Base-by-base conservation (phyloP, 2,329 filamentous ascomycete species). In the Bipolaris oryzae region DNA sequence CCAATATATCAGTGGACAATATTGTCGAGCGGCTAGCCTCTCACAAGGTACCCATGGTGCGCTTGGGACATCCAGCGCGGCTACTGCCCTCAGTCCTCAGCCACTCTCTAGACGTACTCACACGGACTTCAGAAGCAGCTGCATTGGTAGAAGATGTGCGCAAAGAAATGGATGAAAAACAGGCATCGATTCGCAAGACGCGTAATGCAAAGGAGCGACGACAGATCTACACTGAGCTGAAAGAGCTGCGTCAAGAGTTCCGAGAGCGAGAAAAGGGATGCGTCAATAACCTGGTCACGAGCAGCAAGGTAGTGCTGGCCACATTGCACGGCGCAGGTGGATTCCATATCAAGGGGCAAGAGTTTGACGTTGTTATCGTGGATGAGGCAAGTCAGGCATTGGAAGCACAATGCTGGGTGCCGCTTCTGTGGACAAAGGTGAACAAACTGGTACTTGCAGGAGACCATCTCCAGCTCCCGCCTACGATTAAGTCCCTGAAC, bases 1-100 rank as follows among this genome's bases (percentile, higher is more conserved):
- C 92, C 28, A 99, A 99, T 74, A 93, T 99, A 66, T 95, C 92
- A 0, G 95, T 99, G 1, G 95, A 99, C 82, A 99, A 99, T 72
- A 96, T 99, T 55, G 93, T 97, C 7, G 95, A 99, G 77, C 87
- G 95, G 7, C 84, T 98, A 1, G 87, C 92, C 1, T 87, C 90
- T 0, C 90, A 93, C 75, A 92, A 92, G 69, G 83, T 97, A 1
- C 89, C 92, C 0, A 92, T 98, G 68, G 85, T 98, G 34, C 89
- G 95, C 1, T 85, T 99, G 0, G 95, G 95, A 1, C 95, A 99
- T 75, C 95, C 95, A 0, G 95, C 95, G 1, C 88, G 95, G 18
- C 83, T 99, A 23, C 82, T 99, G 0, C 93, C 93, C 0, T 92
- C 91, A 0, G 92, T 99, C 0, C 76, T 98, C 33, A 89, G 88